Conservation (phyloP, 2,329 filamentous ascomycete genomes). For the Aspergillus sp. region DNA sequence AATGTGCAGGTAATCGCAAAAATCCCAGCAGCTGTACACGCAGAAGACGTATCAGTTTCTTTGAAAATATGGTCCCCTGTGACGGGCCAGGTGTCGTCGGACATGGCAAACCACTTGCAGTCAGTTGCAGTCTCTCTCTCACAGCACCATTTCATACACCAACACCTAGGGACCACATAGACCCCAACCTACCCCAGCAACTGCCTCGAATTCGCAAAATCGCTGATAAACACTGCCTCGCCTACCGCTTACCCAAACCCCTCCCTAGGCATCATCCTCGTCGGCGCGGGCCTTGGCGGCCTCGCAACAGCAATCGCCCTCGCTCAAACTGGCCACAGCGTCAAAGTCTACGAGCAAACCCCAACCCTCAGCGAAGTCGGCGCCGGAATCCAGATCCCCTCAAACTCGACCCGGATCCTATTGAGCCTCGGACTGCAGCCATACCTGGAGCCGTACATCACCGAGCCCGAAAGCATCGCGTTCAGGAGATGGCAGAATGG, state of each 20-base stretch:
- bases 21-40: too few relatives aligned
- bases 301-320: constrained; percentile 31
- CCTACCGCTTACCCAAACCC: too few relatives aligned
- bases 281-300: constrained; percentile 33
- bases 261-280: constrained; percentile 21
- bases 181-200: constrained; percentile 17
- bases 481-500: constrained; percentile 41
- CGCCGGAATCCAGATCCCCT: constrained; percentile 42
- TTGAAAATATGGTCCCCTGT: too few relatives aligned
- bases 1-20: too few relatives aligned
- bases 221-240: too few relatives aligned
- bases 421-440: constrained; percentile 41
- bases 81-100: too few relatives aligned
- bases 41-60: too few relatives aligned
- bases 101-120: too few relatives aligned
- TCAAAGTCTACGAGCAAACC: constrained; percentile 32
- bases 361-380: constrained; percentile 41
- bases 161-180: too few relatives aligned
- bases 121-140: too few relatives aligned
- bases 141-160: too few relatives aligned
- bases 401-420: constrained; percentile 43
- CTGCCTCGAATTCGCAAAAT: constrained; percentile 8
- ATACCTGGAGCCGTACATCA: constrained; percentile 19
- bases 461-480: constrained; percentile 28
- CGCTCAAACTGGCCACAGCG: constrained; percentile 19